A percentile compares a stretch with the other conserved stretches of the same genome.
phyloP scores from a whole-genome alignment of 345 rosid species.

The Murraya koenigii region DNA sequence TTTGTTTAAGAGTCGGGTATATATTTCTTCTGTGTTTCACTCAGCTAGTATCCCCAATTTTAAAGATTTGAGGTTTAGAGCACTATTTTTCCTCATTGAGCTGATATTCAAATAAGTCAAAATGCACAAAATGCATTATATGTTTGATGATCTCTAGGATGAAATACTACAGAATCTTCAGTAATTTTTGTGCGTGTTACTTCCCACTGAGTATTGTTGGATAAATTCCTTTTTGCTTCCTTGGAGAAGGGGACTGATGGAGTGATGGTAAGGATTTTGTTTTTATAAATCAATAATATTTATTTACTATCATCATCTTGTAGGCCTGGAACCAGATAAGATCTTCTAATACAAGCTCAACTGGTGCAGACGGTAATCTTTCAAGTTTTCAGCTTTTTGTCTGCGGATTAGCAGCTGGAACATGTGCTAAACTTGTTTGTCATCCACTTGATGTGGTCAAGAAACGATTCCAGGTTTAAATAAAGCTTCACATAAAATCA shows the following conservation, averaged over 20 bases:
- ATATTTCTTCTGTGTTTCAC: not conserved
- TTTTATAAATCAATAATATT: not conserved
- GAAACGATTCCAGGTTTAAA: conserved; percentile 88
- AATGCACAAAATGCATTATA: not conserved
- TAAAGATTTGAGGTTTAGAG: not conserved
- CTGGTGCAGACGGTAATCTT: conserved; percentile 34
- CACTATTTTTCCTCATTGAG: not conserved
- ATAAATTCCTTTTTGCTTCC: not conserved
- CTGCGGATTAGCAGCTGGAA: conserved; percentile 91
- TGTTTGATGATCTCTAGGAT: not conserved
- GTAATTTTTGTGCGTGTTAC: not conserved
- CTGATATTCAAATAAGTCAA: not conserved
- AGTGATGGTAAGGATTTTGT: not conserved
- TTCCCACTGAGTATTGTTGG: not conserved
- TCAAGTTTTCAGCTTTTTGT: conserved; percentile 82
- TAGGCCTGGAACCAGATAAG: conserved; percentile 69
- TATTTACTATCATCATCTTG: not conserved
- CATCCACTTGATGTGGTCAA: conserved; percentile 99
- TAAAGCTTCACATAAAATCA: not conserved
- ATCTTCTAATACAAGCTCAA: conserved; percentile 35
- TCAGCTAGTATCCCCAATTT: not conserved
- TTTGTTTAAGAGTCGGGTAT: not conserved
- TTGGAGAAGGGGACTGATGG: not conserved
- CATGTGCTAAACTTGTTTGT: conserved; percentile 98
- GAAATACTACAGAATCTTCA: not conserved